Conservation (phyloP, 805 yeast species). For the Metahyphopichia silvanorum region DNA sequence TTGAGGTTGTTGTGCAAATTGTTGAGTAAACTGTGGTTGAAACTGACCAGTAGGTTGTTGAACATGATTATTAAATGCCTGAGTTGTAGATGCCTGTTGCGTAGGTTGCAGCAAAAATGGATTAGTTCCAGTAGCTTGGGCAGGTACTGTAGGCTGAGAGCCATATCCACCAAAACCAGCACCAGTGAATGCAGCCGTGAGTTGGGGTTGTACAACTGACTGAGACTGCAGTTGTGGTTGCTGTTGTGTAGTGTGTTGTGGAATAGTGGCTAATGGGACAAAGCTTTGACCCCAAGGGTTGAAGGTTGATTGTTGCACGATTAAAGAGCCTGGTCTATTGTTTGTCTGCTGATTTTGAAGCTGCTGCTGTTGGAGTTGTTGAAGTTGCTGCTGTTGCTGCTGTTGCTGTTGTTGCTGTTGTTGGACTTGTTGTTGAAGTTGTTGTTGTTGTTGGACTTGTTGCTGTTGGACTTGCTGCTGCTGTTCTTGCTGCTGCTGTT, state of each 20-base stretch:
- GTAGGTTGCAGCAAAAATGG: slow-evolving; percentile 14
- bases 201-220: slow-evolving; percentile 14
- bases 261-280: slow-evolving; percentile 8
- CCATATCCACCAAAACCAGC: slow-evolving; percentile 59
- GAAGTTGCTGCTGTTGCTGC: background rate
- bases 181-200: slow-evolving; percentile 43
- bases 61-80: too few species aligned
- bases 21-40: slow-evolving; percentile 11
- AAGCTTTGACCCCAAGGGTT: slow-evolving; percentile 37
- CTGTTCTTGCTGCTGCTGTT: slow-evolving; percentile 1
- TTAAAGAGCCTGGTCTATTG: slow-evolving; percentile 19
- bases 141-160: slow-evolving; percentile 21
- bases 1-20: slow-evolving; percentile 10
- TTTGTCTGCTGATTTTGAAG: background rate
- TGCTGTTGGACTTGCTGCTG: slow-evolving; percentile 2
- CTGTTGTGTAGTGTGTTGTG: slow-evolving; percentile 7
- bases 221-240: slow-evolving; percentile 17
- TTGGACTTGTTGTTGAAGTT: slow-evolving; percentile 2
- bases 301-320: slow-evolving; percentile 36
- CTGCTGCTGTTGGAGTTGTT: background rate
- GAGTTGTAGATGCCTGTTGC: slow-evolving; percentile 8
- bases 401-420: background rate
- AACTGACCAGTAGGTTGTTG: slow-evolving; percentile 9
- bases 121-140: slow-evolving; percentile 18
- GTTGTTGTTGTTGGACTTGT: slow-evolving; percentile 5